Evolutionary conservation across 345 rosid genomes (phyloP).

Genomic region (Eutrema japonicum): DNA sequence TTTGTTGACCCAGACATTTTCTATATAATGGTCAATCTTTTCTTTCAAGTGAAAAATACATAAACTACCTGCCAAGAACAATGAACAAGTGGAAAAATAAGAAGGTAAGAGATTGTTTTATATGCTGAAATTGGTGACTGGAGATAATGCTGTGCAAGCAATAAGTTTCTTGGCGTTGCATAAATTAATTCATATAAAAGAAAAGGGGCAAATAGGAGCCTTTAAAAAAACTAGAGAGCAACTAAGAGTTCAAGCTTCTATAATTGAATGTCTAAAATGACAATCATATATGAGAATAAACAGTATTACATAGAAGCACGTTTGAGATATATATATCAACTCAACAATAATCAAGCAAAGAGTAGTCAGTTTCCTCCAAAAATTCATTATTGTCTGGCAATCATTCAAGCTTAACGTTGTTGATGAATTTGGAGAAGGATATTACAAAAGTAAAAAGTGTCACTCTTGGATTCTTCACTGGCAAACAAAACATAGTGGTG

Average conservation of each 20-base stretch:
- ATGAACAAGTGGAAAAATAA: neutral
- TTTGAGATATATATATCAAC: neutral
- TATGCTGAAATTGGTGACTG: neutral
- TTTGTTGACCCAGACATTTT: slow-evolving; percentile 84
- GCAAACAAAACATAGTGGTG: neutral
- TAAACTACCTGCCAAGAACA: slow-evolving; percentile 32
- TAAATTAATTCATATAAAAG: neutral
- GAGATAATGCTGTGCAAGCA: neutral
- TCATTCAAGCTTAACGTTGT: neutral
- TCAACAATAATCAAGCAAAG: neutral
- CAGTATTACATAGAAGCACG: neutral
- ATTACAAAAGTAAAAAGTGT: neutral
- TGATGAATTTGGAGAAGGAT: neutral
- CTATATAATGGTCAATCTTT: slow-evolving; percentile 8
- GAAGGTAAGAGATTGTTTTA: slow-evolving; percentile 21
- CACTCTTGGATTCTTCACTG: neutral
- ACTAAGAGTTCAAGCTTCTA: slow-evolving; percentile 5
- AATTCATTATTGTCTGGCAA: neutral
- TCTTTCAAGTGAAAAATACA: slow-evolving; percentile 23
- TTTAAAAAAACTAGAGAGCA: neutral
- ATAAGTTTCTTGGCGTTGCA: neutral
- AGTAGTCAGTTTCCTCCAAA: neutral
- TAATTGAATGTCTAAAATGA: slow-evolving; percentile 5
- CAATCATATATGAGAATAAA: neutral
- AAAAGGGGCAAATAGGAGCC: slow-evolving; percentile 1